Evolutionary conservation across 805 yeast species (phyloP).

Genomic region (Suhomyces faveliae): DNA sequence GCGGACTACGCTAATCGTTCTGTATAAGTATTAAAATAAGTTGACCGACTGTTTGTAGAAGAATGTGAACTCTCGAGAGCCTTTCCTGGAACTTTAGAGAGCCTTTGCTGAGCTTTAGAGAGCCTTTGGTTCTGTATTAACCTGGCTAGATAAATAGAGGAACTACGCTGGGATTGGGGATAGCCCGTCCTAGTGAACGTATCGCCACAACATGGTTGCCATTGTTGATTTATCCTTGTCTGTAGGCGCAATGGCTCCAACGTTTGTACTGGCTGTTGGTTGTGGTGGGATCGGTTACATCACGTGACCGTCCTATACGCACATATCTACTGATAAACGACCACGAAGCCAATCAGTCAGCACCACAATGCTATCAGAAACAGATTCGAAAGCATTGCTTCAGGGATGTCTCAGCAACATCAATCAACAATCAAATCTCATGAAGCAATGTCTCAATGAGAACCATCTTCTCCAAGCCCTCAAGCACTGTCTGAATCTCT

Average conservation of each 20-base stretch:
- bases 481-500: slow-evolving; percentile 78
- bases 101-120: too few species aligned
- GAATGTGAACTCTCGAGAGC: too few species aligned
- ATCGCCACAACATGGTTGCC: too few species aligned
- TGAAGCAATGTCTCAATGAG: slow-evolving; percentile 73
- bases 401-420: slow-evolving; percentile 42
- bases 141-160: too few species aligned
- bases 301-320: not conserved
- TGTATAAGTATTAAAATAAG: not conserved
- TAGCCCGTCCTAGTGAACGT: too few species aligned
- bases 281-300: too few species aligned
- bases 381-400: slow-evolving; percentile 11
- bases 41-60: not conserved
- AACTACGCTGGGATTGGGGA: too few species aligned
- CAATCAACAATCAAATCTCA: slow-evolving; percentile 65
- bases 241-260: too few species aligned
- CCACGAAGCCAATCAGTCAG: not conserved
- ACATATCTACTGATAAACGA: not conserved
- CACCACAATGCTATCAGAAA: not conserved
- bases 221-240: too few species aligned
- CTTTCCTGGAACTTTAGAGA: too few species aligned
- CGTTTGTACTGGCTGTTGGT: too few species aligned
- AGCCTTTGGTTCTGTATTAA: too few species aligned
- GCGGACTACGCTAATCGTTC: not conserved
- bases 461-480: slow-evolving; percentile 78